phyloP scores from a whole-genome alignment of 352 stramenopile genomes.

The Saprolegnia diclina region DNA sequence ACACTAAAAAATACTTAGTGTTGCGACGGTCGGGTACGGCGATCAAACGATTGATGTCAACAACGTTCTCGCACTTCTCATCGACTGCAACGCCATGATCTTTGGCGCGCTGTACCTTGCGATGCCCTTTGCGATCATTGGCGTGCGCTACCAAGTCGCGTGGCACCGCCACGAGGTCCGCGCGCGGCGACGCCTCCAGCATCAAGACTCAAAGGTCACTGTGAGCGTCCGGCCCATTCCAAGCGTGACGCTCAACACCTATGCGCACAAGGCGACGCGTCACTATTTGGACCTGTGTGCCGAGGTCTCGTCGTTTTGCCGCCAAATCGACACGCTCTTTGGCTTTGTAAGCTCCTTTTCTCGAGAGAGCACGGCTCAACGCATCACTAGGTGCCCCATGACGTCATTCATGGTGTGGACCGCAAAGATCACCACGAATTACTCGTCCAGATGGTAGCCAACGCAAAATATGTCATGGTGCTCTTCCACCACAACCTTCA shows the following conservation, averaged over 20 bases:
- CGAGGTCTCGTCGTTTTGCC: background rate
- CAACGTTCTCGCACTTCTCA: constrained; percentile 43
- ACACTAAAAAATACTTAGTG: constrained; percentile 29
- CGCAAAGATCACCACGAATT: constrained; percentile 3
- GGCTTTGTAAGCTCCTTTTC: background rate
- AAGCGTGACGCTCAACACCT: background rate
- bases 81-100: constrained; percentile 65
- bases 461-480: constrained; percentile 3
- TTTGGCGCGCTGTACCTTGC: constrained; percentile 73
- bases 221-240: background rate
- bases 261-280: background rate
- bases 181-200: background rate
- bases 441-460: background rate
- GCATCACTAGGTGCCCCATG: background rate
- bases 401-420: background rate
- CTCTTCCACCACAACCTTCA: constrained; percentile 7
- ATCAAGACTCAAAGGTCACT: background rate
- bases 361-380: background rate
- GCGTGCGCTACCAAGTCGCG: constrained; percentile 60
- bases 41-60: constrained; percentile 52
- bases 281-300: constrained; percentile 8
- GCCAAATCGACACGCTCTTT: background rate
- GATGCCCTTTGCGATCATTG: constrained; percentile 73
- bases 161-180: constrained; percentile 52
- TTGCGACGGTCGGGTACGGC: constrained; percentile 72